phyloP scores from a whole-genome alignment of 768 basidiomycete species.

The Amanita subjunquillea region DNA sequence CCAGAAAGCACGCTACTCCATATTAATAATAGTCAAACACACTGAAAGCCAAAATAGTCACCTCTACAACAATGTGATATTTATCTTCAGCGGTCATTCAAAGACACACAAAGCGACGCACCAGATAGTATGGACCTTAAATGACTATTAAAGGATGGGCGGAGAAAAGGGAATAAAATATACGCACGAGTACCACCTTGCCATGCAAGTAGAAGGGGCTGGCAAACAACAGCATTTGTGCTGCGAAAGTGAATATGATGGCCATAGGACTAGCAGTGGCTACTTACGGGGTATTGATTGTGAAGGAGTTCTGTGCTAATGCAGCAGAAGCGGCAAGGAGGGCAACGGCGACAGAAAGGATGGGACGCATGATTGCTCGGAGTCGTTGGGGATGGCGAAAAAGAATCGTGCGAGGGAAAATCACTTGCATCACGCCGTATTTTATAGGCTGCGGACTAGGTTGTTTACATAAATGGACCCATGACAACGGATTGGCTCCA shows the following conservation, averaged over 20 bases:
- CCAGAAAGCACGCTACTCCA: slow-evolving; percentile 44
- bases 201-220: slow-evolving; percentile 47
- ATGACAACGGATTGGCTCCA: slow-evolving; percentile 8
- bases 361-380: slow-evolving; percentile 26
- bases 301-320: slow-evolving; percentile 32
- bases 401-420: slow-evolving; percentile 17
- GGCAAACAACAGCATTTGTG: slow-evolving; percentile 39
- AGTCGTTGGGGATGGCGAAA: slow-evolving; percentile 13
- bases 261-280: not conserved
- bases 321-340: slow-evolving; percentile 30
- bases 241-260: slow-evolving; percentile 18
- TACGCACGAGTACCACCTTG: slow-evolving; percentile 44
- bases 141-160: slow-evolving; percentile 7
- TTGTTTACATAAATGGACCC: slow-evolving; percentile 16
- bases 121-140: slow-evolving; percentile 58
- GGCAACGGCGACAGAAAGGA: slow-evolving; percentile 28
- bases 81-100: not conserved
- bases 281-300: slow-evolving; percentile 68
- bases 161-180: not conserved
- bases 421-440: slow-evolving; percentile 3
- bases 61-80: slow-evolving; percentile 23
- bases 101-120: slow-evolving; percentile 22
- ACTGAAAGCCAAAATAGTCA: slow-evolving; percentile 9
- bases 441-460: slow-evolving; percentile 12
- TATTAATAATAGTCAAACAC: not conserved